Evolutionary conservation across 176 grass and related monocot species (phyloP), one percentile per base, ranked within the genome.

Genomic region (Rhipidocladum racemiflorum): DNA sequence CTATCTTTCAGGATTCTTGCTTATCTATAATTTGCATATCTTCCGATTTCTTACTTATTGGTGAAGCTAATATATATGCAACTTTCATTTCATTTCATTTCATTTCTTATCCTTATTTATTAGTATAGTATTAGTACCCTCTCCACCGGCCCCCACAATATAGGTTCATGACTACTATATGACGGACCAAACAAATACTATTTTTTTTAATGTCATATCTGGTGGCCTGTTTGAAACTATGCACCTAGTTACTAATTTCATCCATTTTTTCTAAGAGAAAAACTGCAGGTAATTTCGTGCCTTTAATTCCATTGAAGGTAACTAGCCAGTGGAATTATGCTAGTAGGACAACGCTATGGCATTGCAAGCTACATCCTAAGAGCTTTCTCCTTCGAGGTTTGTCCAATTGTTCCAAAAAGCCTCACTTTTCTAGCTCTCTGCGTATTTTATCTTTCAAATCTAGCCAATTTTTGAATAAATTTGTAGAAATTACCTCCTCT

Each of bases 361-460:
- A 24, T 85, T 5, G 77, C 77, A 68, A 46, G 71, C 83, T 56
- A 76, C 70, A 85, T 89, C 82, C 83, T 81, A 89, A 89, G 62
- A 51, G 82, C 70, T 75, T 85, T 85, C 49, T 84, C 12, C 34
- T 75, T 61, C 4, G 81, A 80, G 62, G 70, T 34, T 79, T 81
- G 71, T 29, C 56, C 46, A 72, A 44, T 48, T 88, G 88, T 72
- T 3, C 32, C 32, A 2, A 34, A 34, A 34, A 3, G 3, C 2
- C 4, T 34, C 32, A 34, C 32, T 34, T 34, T 34, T 34, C 2
- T 34, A 34, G 32, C 32, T n/a, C 32, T 34, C 32, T 34, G 32
- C 32, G 4, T 34, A 2, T 34, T 34, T 34, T 30, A n/a, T 30
- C 2, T 34, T 34, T 34, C 32, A 34, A 34, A 34, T 34, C 32